These are phyloP conservation scores for Globisporangium viniferum DNA, from an alignment of 352 stramenopile genomes.

Conservation along the genomic window DNA sequence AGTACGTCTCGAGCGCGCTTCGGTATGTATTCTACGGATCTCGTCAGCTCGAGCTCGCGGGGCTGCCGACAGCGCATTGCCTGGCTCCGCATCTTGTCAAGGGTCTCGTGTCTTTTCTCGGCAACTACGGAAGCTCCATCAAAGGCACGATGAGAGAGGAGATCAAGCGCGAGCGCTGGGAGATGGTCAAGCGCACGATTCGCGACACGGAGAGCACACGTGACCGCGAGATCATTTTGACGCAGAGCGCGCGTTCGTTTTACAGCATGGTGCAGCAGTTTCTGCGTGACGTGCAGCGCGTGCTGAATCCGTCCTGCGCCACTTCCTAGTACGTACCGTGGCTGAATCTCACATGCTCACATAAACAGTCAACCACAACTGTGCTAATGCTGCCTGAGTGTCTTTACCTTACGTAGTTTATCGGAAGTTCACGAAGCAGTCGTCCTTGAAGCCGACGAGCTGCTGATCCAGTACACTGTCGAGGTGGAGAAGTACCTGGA, in stretches of 20 bases:
- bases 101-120: slow-evolving; percentile 55
- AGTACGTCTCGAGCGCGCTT: slow-evolving; percentile 70
- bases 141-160: slow-evolving; percentile 66
- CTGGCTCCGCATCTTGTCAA: slow-evolving; percentile 62
- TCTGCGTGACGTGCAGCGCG: slow-evolving; percentile 66
- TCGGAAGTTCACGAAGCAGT: slow-evolving; percentile 59
- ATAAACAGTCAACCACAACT: not conserved
- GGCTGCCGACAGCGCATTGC: slow-evolving; percentile 70
- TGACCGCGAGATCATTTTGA: slow-evolving; percentile 77
- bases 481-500: slow-evolving; percentile 65
- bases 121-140: slow-evolving; percentile 65
- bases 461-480: slow-evolving; percentile 59
- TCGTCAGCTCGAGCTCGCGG: slow-evolving; percentile 71
- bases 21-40: slow-evolving; percentile 83
- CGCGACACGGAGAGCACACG: slow-evolving; percentile 63
- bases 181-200: slow-evolving; percentile 68
- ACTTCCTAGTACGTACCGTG: slow-evolving; percentile 56
- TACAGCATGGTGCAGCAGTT: slow-evolving; percentile 84
- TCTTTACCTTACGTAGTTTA: slow-evolving; percentile 27
- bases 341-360: not conserved
- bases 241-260: slow-evolving; percentile 70
- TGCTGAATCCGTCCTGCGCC: slow-evolving; percentile 78
- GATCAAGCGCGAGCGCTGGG: slow-evolving; percentile 83
- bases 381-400: not conserved
- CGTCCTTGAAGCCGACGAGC: slow-evolving; percentile 50